Base-by-base conservation (phyloP, 148 eudicot species). In the Polygonum maritimum region DNA sequence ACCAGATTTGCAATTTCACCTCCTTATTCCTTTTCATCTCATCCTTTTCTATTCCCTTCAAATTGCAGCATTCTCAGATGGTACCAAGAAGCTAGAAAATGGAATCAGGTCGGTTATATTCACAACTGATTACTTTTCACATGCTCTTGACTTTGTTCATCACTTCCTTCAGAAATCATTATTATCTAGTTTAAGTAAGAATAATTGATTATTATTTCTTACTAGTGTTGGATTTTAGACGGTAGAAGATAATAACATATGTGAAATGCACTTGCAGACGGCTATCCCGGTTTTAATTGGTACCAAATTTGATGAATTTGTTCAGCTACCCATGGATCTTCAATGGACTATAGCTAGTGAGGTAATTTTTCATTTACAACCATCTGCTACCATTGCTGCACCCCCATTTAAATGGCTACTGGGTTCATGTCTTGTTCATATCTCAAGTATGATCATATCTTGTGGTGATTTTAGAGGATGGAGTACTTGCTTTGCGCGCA, bases 291-390 rank as follows among this genome's bases (percentile, higher is more conserved):
- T 90, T 19, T 75, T 89, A 74, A 82, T 89, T 26, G 93, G 93
- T 33, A 89, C 91, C 71, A 89, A 89, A 78, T 90, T 90, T 55
- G 91, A 90, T 48, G 94, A 90, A 54, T 90, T 90, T 36, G 87
- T 84, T 26, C 85, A 88, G 45, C 83, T 86, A 48, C 94, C 94
- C 26, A 78, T 81, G 12, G 89, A 88, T 82, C 76, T 90, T 63
- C 94, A 90, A 76, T 88, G 91, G 91, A 82, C 88, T 21, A 86
- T 88, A 10, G 83, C 87, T 52, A 86, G 81, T 49, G 88, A 88
- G 91, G 91, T 87, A 86, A 49, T n/a, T 71, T 5, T n/a, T 40
- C 22, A 18, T 40, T 22, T 71, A 13, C 16, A 6, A 71, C 3
- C 33, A 1, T 44, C 40, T 72, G 14, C 44, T 22, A n/a, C 14